Conservation (phyloP, 1,284 basidiomycete species). For the Macrocystidia cucumis region DNA sequence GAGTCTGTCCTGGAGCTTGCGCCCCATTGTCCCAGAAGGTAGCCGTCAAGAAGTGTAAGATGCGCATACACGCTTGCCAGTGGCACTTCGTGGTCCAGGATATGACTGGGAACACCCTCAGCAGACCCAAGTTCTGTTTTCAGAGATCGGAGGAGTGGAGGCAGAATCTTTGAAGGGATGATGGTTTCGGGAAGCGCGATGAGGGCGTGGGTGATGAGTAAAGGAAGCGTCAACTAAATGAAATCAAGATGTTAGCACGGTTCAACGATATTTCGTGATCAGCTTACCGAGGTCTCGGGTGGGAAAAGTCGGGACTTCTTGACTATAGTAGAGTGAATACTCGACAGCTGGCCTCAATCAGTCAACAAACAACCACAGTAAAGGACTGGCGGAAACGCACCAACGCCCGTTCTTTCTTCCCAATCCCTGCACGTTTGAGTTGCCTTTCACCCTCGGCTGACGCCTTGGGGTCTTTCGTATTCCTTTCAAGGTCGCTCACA, state of each 20-base stretch:
- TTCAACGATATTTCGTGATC: no score
- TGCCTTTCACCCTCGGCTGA: slow-evolving; percentile 27
- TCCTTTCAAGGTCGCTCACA: no score
- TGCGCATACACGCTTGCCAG: slow-evolving; percentile 46
- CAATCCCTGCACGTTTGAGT: slow-evolving; percentile 35
- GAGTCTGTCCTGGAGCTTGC: slow-evolving; percentile 5
- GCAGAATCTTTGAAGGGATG: slow-evolving; percentile 24
- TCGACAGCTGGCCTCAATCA: slow-evolving; percentile 26
- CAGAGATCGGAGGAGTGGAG: slow-evolving; percentile 28
- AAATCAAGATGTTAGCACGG: slow-evolving; percentile 9
- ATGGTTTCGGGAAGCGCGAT: slow-evolving; percentile 26
- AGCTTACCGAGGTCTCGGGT: slow-evolving; percentile 27
- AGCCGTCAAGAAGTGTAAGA: slow-evolving; percentile 53
- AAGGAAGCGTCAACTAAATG: slow-evolving; percentile 45
- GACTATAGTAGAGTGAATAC: slow-evolving; percentile 36
- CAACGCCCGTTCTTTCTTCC: slow-evolving; percentile 37
- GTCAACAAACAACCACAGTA: background rate
- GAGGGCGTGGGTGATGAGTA: slow-evolving; percentile 42
- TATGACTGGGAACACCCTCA: no score
- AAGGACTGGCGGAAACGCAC: slow-evolving; percentile 29
- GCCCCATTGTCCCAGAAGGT: slow-evolving; percentile 49
- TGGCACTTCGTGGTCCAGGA: no score
- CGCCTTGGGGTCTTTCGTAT: no score
- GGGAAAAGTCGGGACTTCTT: slow-evolving; percentile 39
- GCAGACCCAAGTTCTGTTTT: slow-evolving; percentile 25